These are phyloP conservation scores for Cutaneotrichosporon sp. DNA, from an alignment of 1,284 basidiomycete genomes.

Conservation along the genomic window DNA sequence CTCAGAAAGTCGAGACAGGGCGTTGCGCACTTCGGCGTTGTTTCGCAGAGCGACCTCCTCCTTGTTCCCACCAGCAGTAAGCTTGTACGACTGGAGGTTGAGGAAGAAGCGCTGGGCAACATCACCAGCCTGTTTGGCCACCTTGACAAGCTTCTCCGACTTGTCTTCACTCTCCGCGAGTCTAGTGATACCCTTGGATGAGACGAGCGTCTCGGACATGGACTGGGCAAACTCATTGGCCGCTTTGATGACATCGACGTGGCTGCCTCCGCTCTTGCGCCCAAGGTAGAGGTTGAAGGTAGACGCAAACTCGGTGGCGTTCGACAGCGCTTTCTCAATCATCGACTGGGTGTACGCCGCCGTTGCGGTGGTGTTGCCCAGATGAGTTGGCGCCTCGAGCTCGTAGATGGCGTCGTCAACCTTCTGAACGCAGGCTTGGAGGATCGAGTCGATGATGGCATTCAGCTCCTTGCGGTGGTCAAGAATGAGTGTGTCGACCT, in stretches of 20 bases:
- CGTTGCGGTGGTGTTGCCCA: conserved; percentile 90
- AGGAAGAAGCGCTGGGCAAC: conserved; percentile 87
- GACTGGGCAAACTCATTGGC: conserved; percentile 96
- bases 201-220: conserved; percentile 82
- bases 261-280: conserved; percentile 75
- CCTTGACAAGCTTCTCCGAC: conserved; percentile 76
- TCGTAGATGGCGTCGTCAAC: conserved; percentile 97
- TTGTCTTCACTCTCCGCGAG: conserved; percentile 86
- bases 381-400: conserved; percentile 87
- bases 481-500: conserved; percentile 93
- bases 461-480: conserved; percentile 98
- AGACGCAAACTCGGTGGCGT: conserved; percentile 91
- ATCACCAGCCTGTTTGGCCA: conserved; percentile 84
- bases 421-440: conserved; percentile 94
- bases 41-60: conserved; percentile 85
- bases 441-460: conserved; percentile 96
- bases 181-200: conserved; percentile 92
- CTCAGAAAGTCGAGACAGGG: conserved; percentile 79
- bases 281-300: conserved; percentile 87
- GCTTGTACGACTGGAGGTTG: conserved; percentile 91
- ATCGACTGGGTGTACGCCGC: conserved; percentile 97
- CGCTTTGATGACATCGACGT: conserved; percentile 96
- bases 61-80: conserved; percentile 67
- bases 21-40: conserved; percentile 74
- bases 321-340: conserved; percentile 93